Evolutionary conservation across 139 green algal genomes (phyloP), one percentile per base, ranked within the genome.

Genomic region (Haematococcus lacustris): DNA sequence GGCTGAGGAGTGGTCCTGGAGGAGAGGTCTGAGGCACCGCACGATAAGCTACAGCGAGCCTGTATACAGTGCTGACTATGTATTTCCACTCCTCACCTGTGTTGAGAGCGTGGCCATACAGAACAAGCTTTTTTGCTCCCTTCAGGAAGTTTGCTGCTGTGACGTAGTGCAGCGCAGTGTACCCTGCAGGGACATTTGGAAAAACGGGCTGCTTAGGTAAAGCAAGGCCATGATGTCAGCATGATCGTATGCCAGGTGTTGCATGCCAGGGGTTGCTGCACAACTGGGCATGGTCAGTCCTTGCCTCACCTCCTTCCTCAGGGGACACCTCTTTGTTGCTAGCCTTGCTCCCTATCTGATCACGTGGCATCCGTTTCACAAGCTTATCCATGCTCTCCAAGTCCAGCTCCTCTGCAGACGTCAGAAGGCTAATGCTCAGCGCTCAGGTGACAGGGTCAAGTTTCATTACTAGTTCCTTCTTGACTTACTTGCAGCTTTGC

Each of bases 71-170:
- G n/a, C n/a, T n/a, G n/a, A n/a, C n/a, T n/a, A n/a, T n/a, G n/a
- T n/a, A n/a, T n/a, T n/a, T n/a, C n/a, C n/a, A n/a, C n/a, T n/a
- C n/a, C n/a, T n/a, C n/a, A n/a, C n/a, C 43, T 53, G 9, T 28
- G 9, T 74, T 74, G 53, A 74, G 32, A 7, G 26, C 69, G 38
- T 17, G 26, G 51, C 69, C 53, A 57, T 74, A 74, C 5, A 74
- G 37, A 6, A 74, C 51, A 0, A 74, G 69, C 43, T 53, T 53
- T 17, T 53, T 53, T 9, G 17, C 43, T 9, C 43, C 43, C 43
- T 17, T 53, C 43, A 53, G 43, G 43, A 28, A 17, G 43, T 53
- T 53, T 9, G 9, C 17, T 9, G 17, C 9, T 17, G 43, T 17
- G 43, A 9, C 9, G 43, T 28, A 53, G 43, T 53, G 43, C 43